Conservation (phyloP, 768 basidiomycete species). For the Royoungia palumana region DNA sequence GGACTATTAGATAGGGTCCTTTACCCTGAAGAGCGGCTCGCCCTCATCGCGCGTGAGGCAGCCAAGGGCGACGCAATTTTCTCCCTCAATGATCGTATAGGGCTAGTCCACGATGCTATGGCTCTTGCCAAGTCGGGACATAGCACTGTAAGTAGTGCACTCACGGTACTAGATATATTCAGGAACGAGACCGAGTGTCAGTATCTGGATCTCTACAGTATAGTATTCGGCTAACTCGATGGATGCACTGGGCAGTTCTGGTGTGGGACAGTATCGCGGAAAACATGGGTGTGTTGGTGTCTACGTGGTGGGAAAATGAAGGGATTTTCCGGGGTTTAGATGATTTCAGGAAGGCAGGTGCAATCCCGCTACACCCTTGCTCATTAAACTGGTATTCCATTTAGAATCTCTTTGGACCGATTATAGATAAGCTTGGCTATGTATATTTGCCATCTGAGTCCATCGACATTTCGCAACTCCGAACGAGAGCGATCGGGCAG, state of each 20-base stretch:
- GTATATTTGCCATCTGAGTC: slow-evolving; percentile 66
- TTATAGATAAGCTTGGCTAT: slow-evolving; percentile 77
- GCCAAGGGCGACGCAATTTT: slow-evolving; percentile 63
- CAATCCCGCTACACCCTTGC: neutral
- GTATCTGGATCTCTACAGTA: slow-evolving; percentile 20
- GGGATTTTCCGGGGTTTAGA: slow-evolving; percentile 52
- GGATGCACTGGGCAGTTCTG: slow-evolving; percentile 48
- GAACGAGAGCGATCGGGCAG: slow-evolving; percentile 66
- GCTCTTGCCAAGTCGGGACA: slow-evolving; percentile 81
- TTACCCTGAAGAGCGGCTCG: slow-evolving; percentile 78
- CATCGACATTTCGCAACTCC: slow-evolving; percentile 63
- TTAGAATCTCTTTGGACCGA: slow-evolving; percentile 65
- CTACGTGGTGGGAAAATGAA: slow-evolving; percentile 82
- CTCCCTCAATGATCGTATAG: slow-evolving; percentile 83
- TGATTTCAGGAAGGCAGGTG: slow-evolving; percentile 55
- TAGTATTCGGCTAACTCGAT: neutral
- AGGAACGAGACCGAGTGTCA: slow-evolving; percentile 74
- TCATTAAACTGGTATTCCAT: neutral
- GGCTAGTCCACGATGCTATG: slow-evolving; percentile 79
- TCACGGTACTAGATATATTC: slow-evolving; percentile 69
- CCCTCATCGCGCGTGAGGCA: slow-evolving; percentile 76
- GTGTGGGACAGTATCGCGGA: slow-evolving; percentile 74
- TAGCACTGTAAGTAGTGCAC: slow-evolving; percentile 67
- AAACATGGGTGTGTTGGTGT: slow-evolving; percentile 51
- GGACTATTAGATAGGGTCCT: slow-evolving; percentile 66